These are phyloP conservation scores for Cyberlindnera galapagoensis DNA, from an alignment of 805 yeast genomes.

Conservation along the genomic window DNA sequence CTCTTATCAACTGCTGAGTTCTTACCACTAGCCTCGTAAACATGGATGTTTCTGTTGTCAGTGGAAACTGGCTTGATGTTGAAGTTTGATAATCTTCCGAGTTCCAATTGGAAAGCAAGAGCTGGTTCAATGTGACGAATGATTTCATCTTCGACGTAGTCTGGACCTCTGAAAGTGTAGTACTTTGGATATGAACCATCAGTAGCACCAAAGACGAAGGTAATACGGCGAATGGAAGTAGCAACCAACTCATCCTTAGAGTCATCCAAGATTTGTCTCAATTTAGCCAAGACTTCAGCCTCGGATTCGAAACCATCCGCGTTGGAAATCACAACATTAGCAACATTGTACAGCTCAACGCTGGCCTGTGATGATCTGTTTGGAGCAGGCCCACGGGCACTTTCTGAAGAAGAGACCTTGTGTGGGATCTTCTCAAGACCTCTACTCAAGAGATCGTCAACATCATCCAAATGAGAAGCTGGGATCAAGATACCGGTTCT, in stretches of 20 bases:
- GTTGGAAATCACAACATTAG: conserved; percentile 70
- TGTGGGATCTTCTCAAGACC: conserved; percentile 68
- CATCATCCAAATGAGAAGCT: conserved; percentile 78
- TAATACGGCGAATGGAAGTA: conserved; percentile 82
- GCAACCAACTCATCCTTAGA: conserved; percentile 61
- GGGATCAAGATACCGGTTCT: conserved; percentile 85
- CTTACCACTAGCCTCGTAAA: conserved; percentile 93
- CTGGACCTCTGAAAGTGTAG: conserved; percentile 90
- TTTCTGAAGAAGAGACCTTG: conserved; percentile 28
- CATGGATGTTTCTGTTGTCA: conserved; percentile 95
- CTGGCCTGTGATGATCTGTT: conserved; percentile 31
- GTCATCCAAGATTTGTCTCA: conserved; percentile 60
- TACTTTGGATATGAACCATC: conserved; percentile 91
- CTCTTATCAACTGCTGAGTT: conserved; percentile 90
- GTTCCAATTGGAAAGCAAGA: conserved; percentile 92
- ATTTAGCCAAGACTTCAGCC: conserved; percentile 54
- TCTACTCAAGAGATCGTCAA: conserved; percentile 72
- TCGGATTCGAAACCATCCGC: conserved; percentile 72
- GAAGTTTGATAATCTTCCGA: conserved; percentile 90
- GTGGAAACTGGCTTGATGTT: conserved; percentile 91
- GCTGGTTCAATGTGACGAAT: conserved; percentile 99
- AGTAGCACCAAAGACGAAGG: conserved; percentile 79
- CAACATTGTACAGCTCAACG: conserved; percentile 61
- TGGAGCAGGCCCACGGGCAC: conserved; percentile 40
- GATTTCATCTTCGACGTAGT: conserved; percentile 79